Percentiles rank a stretch among this genome's conserved stretches.
phyloP scores from a whole-genome alignment of 257 asterid species.

The Nicotiana sylvestris region DNA sequence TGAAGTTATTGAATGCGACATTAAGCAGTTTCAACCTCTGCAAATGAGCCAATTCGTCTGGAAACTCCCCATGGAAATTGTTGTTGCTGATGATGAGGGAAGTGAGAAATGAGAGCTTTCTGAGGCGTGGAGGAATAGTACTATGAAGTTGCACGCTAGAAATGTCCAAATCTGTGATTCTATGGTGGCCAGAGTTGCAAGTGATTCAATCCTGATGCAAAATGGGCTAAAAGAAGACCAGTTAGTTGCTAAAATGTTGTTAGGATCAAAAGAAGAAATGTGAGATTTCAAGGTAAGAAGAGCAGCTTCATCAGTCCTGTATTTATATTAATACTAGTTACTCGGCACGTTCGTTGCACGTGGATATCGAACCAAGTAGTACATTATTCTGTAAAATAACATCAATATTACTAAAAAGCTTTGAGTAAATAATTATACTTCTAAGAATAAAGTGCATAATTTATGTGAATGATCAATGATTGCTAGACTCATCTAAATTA shows the following conservation, averaged over 20 bases:
- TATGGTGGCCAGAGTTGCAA: background rate
- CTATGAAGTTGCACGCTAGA: background rate
- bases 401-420: too few relatives aligned
- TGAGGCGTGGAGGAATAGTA: conserved; percentile 1
- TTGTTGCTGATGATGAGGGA: background rate
- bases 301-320: too few relatives aligned
- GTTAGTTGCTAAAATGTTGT: background rate
- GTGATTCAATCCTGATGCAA: background rate
- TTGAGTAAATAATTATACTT: too few relatives aligned
- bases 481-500: too few relatives aligned
- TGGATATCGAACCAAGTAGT: too few relatives aligned
- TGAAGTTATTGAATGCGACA: background rate
- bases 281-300: too few relatives aligned
- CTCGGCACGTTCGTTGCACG: too few relatives aligned
- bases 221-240: background rate
- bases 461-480: too few relatives aligned
- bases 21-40: background rate
- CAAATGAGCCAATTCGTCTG: background rate
- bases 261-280: background rate
- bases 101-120: background rate
- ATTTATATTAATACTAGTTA: too few relatives aligned
- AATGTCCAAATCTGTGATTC: background rate
- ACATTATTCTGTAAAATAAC: too few relatives aligned
- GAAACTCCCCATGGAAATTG: background rate
- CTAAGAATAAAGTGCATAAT: too few relatives aligned